These are phyloP conservation scores for Talaromyces thailandensis DNA, from an alignment of 495 filamentous ascomycete genomes.

Conservation along the genomic window DNA sequence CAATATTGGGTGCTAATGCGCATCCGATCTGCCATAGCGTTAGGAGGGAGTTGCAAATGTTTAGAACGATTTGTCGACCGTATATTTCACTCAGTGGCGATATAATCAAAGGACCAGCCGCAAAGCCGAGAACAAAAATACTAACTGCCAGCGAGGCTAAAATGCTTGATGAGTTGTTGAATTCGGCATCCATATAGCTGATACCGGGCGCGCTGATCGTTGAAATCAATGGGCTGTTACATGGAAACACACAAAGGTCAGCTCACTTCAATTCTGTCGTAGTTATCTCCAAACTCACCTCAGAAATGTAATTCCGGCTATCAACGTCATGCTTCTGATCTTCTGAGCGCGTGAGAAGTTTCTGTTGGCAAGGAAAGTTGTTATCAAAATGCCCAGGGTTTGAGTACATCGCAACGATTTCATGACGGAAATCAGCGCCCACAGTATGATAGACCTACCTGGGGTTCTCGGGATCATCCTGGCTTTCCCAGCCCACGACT, in stretches of 20 bases:
- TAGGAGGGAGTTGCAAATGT: conserved; percentile 42
- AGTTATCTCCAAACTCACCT: background rate
- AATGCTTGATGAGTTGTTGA: conserved; percentile 1
- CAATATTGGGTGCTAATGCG: conserved; percentile 35
- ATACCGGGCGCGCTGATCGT: conserved; percentile 1
- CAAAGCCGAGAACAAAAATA: conserved; percentile 5
- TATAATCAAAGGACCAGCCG: conserved; percentile 45
- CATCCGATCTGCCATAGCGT: conserved; percentile 42
- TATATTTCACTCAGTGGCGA: conserved; percentile 52
- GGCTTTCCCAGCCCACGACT: conserved; percentile 1
- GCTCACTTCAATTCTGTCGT: background rate
- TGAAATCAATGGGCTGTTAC: conserved; percentile 3
- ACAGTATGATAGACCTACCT: background rate
- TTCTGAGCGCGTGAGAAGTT: conserved; percentile 1
- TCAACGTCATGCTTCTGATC: background rate
- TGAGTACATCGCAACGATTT: background rate
- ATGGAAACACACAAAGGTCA: background rate
- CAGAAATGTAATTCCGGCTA: conserved; percentile 5
- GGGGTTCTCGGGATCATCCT: conserved; percentile 4
- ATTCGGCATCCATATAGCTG: background rate
- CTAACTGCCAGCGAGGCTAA: conserved; percentile 1
- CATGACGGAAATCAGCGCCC: background rate
- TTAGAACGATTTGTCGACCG: conserved; percentile 43
- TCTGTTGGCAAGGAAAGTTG: background rate
- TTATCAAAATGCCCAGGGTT: background rate